These are phyloP conservation scores for Cercospora zeina DNA, from an alignment of 2,329 filamentous ascomycete genomes.

Conservation along the genomic window DNA sequence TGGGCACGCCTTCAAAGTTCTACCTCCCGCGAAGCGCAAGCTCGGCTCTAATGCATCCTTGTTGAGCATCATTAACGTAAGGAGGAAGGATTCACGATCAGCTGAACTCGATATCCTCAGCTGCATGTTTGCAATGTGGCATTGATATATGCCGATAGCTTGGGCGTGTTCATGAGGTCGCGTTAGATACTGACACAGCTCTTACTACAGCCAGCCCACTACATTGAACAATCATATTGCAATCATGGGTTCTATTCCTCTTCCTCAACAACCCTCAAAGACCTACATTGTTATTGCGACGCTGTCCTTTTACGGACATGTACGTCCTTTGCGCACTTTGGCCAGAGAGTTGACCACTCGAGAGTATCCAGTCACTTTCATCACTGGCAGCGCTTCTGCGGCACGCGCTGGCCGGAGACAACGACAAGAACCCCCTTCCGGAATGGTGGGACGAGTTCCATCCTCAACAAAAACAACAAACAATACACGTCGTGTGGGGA, in stretches of 20 bases:
- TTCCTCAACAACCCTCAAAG: not conserved
- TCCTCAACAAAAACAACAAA: conserved; percentile 43
- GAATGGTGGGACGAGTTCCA: conserved; percentile 52
- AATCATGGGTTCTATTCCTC: not conserved
- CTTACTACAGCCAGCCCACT: not conserved
- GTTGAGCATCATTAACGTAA: not conserved
- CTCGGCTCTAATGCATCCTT: not conserved
- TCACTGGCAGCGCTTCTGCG: conserved; percentile 48
- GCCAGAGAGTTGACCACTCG: conserved; percentile 43
- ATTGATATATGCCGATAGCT: not conserved
- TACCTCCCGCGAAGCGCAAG: not conserved
- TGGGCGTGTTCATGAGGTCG: not conserved
- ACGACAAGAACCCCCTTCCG: conserved; percentile 41
- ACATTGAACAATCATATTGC: not conserved
- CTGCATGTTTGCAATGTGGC: not conserved
- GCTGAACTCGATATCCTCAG: not conserved
- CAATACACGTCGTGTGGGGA: no score
- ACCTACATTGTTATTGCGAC: conserved; percentile 32
- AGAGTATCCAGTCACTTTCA: conserved; percentile 49
- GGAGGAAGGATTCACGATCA: not conserved
- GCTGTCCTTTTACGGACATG: conserved; percentile 32
- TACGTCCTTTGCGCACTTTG: conserved; percentile 38
- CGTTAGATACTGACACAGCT: not conserved
- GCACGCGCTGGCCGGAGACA: conserved; percentile 36
- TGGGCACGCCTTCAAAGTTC: no score